Base-by-base conservation (phyloP, 805 yeast species). In the Ogataea paraovalis region DNA sequence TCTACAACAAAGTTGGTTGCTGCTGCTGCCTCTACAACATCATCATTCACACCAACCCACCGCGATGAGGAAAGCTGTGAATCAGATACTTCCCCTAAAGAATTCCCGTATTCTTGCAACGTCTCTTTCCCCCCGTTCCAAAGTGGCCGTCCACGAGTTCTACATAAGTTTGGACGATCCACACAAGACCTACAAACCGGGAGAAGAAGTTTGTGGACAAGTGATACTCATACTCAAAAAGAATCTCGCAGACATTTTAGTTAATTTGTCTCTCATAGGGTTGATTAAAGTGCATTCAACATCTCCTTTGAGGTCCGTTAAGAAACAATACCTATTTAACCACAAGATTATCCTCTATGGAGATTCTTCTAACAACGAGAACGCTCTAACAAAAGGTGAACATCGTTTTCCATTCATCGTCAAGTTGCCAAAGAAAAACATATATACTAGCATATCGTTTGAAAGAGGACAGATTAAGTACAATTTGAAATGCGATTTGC, bases 381-480 rank as follows among this genome's bases (percentile, higher is more conserved):
- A 41, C 20, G 61, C 61, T n/a, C 62, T 86, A n/a, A 76, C 80
- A 18, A 80, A 81, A 58, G 97, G 97, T 38, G 92, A 87, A 60
- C 97, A 90, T 65, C 69, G 87, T 32, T 90, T 91, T 61, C 96
- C 96, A 19, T 91, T 90, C 60, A 79, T 85, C 42, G 86, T 90
- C 39, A 83, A 80, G 55, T 72, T 90, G n/a, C 96, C 97, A 1
- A 76, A 75, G 55, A 80, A 79, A 53, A 78, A 85, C 53, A 75
- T 87, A 3, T 83, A 74, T 64, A 85, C 94, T 20, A 81, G 89
- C 43, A 76, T 90, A 22, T 83, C 82, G 53, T 90, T 90, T 57
- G 96, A 91, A 55, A 81, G 82, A 57, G 97, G 97, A n/a, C 78
- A 87, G 18, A 87, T 90, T 14, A 64, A 76, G 3, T 90, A 90